Percentiles rank a stretch among this genome's conserved stretches.
phyloP scores from a whole-genome alignment of 495 filamentous ascomycete species.

The Xylaria curta region DNA sequence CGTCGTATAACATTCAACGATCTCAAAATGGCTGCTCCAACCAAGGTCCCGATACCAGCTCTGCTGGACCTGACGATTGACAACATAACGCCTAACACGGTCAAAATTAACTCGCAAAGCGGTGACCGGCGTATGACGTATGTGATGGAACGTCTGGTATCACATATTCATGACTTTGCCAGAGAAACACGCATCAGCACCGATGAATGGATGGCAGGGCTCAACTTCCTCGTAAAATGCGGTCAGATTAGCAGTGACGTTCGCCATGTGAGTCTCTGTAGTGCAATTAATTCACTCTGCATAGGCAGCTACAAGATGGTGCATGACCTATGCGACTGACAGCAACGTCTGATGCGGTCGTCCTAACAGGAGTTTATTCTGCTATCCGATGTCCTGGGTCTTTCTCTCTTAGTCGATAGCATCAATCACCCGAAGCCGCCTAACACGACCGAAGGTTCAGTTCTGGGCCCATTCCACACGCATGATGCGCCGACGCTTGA shows the following conservation, averaged over 20 bases:
- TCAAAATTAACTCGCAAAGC: constrained; percentile 75
- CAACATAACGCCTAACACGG: constrained; percentile 82
- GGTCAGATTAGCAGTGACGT: constrained; percentile 76
- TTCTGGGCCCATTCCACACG: constrained; percentile 93
- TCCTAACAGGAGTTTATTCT: constrained; percentile 85
- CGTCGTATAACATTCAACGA: neutral
- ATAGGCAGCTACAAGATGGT: no score
- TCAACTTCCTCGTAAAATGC: constrained; percentile 73
- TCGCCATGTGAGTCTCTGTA: constrained; percentile 60
- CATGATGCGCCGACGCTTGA: constrained; percentile 76
- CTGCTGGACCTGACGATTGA: constrained; percentile 79
- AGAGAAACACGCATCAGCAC: constrained; percentile 80
- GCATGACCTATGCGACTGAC: neutral
- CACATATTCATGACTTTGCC: constrained; percentile 83
- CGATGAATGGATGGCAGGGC: constrained; percentile 78
- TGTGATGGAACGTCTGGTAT: constrained; percentile 74
- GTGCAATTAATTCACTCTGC: neutral
- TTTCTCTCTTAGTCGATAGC: constrained; percentile 86
- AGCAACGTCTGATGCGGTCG: neutral
- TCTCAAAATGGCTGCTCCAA: constrained; percentile 22
- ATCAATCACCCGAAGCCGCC: constrained; percentile 91
- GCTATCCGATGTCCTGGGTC: constrained; percentile 87
- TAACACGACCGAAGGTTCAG: constrained; percentile 80
- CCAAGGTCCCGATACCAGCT: constrained; percentile 32
- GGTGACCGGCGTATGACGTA: constrained; percentile 71